Evolutionary conservation across 768 basidiomycete genomes (phyloP), one percentile per base, ranked within the genome.

Genomic region (Mycena capillaripes): DNA sequence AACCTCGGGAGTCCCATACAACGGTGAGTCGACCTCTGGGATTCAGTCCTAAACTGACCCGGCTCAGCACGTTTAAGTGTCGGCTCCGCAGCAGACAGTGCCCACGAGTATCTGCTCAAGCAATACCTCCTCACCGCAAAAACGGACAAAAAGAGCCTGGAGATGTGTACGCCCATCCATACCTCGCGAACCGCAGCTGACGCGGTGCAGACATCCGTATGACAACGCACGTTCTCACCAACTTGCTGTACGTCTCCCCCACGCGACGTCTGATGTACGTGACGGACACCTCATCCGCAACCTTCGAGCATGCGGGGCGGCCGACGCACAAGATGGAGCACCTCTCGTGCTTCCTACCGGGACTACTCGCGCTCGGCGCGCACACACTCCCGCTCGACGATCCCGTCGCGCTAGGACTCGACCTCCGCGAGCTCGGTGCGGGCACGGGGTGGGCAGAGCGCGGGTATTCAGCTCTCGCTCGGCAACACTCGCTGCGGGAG

Each of bases 21-120:
- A 86, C 69, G 72, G 92, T 93, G 69, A 36, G 86, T 44, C 17
- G 21, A 21, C n/a, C 25, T 23, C 30, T 34, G 61, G 19, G 30
- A n/a, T n/a, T 63, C 19, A 52, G 44, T 65, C 36, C 55, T 73
- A 36, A 14, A 42, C 32, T 78, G 86, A 71, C 34, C 17, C 27
- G 1, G 5, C n/a, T 1, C 52, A 74, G 86, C 77, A 21, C 87
- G 81, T 74, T 68, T 91, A 8, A 90, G 92, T 1, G 89, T 93
- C 9, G 93, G 93, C 30, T 89, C 88, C 9, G 85, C 86, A 62
- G 90, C 92, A 8, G 93, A 95, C 76, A 94, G 93, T 76, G 88
- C 87, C 14, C 93, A 95, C 71, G 93, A 95, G 80, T 95, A 95
- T 76, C 87, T 92, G 30, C 86, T 95, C 67, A 95, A 95, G 76